Conservation (phyloP, 768 basidiomycete species). For the Termitomyces titanicus region DNA sequence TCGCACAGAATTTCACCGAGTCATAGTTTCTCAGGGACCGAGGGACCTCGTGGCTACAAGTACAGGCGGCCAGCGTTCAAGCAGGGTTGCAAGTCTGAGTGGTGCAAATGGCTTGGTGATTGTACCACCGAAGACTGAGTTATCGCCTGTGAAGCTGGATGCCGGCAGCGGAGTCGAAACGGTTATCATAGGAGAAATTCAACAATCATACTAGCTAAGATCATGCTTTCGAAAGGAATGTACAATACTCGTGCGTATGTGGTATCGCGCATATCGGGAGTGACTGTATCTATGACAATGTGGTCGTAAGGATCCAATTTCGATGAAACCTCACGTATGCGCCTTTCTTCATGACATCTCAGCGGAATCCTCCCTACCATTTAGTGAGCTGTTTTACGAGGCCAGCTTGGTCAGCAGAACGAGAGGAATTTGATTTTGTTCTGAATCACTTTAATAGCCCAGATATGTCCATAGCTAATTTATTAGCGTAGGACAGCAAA, state of each 20-base stretch:
- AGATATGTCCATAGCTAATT: too few relatives aligned
- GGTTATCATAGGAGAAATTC: slow-evolving; percentile 62
- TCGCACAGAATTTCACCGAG: slow-evolving; percentile 83
- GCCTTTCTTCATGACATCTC: too few relatives aligned
- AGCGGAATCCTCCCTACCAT: too few relatives aligned
- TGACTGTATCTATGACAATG: too few relatives aligned
- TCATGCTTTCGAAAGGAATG: neutral
- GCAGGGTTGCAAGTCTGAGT: slow-evolving; percentile 73
- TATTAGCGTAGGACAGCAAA: too few relatives aligned
- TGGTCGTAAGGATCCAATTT: too few relatives aligned
- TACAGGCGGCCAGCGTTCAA: slow-evolving; percentile 86
- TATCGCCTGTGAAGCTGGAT: slow-evolving; percentile 34
- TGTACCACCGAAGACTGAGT: slow-evolving; percentile 44
- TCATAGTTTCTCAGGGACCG: slow-evolving; percentile 45
- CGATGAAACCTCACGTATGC: too few relatives aligned
- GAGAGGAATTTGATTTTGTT: too few relatives aligned
- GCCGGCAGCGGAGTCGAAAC: slow-evolving; percentile 56
- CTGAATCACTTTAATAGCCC: too few relatives aligned
- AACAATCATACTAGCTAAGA: neutral
- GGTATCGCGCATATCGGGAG: too few relatives aligned
- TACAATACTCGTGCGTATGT: neutral
- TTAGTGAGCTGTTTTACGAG: too few relatives aligned
- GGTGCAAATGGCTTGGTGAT: slow-evolving; percentile 79
- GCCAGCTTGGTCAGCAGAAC: too few relatives aligned
- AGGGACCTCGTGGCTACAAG: slow-evolving; percentile 62